Evolutionary conservation across 257 asterid genomes (phyloP), one percentile per base, ranked within the genome.

Genomic region (Misopates orontium): DNA sequence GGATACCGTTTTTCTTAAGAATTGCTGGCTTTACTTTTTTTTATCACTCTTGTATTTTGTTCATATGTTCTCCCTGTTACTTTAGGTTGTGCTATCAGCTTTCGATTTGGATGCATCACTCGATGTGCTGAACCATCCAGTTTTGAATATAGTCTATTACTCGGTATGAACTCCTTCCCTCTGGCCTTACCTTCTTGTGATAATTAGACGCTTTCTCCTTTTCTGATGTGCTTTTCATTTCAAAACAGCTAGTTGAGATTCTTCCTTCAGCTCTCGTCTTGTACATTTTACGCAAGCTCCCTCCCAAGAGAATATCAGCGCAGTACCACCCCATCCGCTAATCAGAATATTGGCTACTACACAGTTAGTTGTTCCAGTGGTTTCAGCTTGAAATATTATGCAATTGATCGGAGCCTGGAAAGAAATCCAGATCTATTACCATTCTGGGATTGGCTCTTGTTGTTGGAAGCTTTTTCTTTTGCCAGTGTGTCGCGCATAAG

Each of bases 71-170:
- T 69, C 4, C 65, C 67, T n/a, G 32, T 58, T 24, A 18, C 61
- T 77, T 75, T 88, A 92, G 98, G 91, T 85, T 77, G 72, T 65
- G 68, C 87, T 92, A 13, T 87, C 97, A 31, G 97, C 98, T 64
- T 83, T 92, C 67, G 91, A 92, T 68, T 23, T 67, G 18, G 80
- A 89, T 77, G 96, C 93, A 45, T 75, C 96, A 28, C 91, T 92
- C 60, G 90, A 92, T 15, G 97, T 89, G 42, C 68, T 92, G 79
- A 67, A 87, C 75, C 97, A 92, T 83, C 98, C 98, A 20, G 64
- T 87, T 59, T 56, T 92, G 72, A 92, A 89, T 72, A 49, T 92
- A 62, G 84, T 92, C 76, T 92, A 82, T 63, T 92, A 89, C 82
- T 74, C 72, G 96, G 98, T 92, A 87, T 2, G 15, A 41, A 49